phyloP scores from a whole-genome alignment of 2,329 filamentous ascomycete species.

The Hansfordia pulvinata region DNA sequence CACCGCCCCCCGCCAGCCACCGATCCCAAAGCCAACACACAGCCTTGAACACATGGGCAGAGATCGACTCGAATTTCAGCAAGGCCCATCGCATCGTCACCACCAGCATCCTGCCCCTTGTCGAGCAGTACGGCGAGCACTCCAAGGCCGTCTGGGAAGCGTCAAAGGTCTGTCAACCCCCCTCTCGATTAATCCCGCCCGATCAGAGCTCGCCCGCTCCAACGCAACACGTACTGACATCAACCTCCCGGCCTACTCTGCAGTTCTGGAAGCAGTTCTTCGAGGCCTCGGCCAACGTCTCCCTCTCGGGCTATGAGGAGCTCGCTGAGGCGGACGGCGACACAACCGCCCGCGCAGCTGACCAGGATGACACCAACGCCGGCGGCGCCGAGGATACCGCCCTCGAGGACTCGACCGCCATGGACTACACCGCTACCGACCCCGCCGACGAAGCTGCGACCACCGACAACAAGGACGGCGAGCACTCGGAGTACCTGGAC shows the following conservation, averaged over 20 bases:
- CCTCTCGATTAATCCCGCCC: too few relatives aligned
- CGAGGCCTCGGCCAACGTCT: constrained; percentile 94
- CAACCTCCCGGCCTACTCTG: background rate
- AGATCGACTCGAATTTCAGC: constrained; percentile 98
- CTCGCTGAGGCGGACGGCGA: constrained; percentile 54
- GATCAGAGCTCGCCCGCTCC: constrained; percentile 1
- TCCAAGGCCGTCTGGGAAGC: constrained; percentile 93
- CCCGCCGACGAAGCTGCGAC: constrained; percentile 29
- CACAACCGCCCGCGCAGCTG: constrained; percentile 40
- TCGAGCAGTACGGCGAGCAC: constrained; percentile 90
- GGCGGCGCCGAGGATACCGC: constrained; percentile 37
- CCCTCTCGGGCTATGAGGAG: constrained; percentile 88
- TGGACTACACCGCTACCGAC: constrained; percentile 17
- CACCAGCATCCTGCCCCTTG: constrained; percentile 78
- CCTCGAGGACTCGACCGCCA: constrained; percentile 40
- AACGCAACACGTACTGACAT: constrained; percentile 3
- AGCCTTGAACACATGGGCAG: too few relatives aligned
- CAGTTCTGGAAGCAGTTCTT: constrained; percentile 99
- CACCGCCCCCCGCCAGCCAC: background rate
- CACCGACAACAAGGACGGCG: too few relatives aligned
- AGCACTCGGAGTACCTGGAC: constrained; percentile 39
- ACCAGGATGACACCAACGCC: constrained; percentile 46
- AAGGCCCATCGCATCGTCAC: constrained; percentile 94
- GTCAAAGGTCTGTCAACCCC: constrained; percentile 53
- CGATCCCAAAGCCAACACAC: constrained; percentile 3